Percentiles rank a stretch among this genome's conserved stretches.
phyloP scores from a whole-genome alignment of 2,329 filamentous ascomycete genomes.

The Westerdykella ornata region DNA sequence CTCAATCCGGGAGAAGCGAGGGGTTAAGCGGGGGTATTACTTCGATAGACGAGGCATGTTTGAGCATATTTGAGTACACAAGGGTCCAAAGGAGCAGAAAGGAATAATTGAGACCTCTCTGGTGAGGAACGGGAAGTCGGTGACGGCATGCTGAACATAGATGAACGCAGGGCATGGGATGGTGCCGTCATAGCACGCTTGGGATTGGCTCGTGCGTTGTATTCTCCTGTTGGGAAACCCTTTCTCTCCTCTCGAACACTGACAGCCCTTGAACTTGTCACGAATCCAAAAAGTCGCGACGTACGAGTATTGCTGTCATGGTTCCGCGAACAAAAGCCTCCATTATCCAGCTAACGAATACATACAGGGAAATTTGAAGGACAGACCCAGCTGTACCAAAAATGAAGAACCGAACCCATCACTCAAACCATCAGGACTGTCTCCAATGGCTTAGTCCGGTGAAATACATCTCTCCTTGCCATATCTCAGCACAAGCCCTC shows the following conservation, averaged over 20 bases:
- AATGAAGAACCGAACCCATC: neutral
- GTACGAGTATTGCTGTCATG: neutral
- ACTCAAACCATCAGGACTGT: neutral
- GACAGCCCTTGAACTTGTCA: neutral
- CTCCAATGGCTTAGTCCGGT: conserved; percentile 1
- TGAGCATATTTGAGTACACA: too few relatives aligned
- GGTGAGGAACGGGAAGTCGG: too few relatives aligned
- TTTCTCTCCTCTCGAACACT: neutral
- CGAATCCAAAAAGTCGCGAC: neutral
- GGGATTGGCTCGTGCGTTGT: too few relatives aligned
- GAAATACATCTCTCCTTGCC: conserved; percentile 6
- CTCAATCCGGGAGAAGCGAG: neutral
- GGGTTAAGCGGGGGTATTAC: too few relatives aligned
- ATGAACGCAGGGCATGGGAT: too few relatives aligned
- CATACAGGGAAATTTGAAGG: conserved; percentile 8
- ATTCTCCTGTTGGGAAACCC: too few relatives aligned
- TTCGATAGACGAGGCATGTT: too few relatives aligned
- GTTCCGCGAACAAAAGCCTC: neutral
- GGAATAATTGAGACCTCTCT: too few relatives aligned
- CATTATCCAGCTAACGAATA: conserved; percentile 9
- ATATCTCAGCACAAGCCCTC: conserved; percentile 1
- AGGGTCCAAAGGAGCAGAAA: too few relatives aligned
- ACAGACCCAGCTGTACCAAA: conserved; percentile 6
- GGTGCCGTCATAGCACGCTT: too few relatives aligned
- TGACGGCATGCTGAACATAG: too few relatives aligned